Percentiles rank a stretch among this genome's conserved stretches.
Conservation (phyloP, 108 stramenopile species). For the Conticribra guillardii region DNA sequence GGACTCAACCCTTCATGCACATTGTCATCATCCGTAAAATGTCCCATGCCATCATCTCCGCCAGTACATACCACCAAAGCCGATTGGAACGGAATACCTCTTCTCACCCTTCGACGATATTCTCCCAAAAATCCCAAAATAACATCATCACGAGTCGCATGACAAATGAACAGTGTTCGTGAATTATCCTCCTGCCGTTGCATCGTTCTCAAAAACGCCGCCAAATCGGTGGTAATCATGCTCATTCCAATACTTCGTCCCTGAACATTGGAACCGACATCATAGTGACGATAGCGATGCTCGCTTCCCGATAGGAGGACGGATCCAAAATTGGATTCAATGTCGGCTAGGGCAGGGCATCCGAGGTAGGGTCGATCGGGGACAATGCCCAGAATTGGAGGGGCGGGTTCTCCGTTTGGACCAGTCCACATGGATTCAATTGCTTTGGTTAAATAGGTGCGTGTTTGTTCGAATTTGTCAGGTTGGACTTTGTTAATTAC, state of each 20-base stretch:
- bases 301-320: conserved; percentile 73
- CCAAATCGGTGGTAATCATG: conserved; percentile 82
- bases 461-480: conserved; percentile 82
- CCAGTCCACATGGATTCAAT: conserved; percentile 62
- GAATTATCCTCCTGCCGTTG: conserved; percentile 52
- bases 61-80: conserved; percentile 77
- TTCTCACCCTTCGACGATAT: conserved; percentile 52
- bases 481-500: conserved; percentile 91
- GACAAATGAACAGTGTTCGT: conserved; percentile 87
- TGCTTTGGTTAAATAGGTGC: conserved; percentile 66
- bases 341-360: conserved; percentile 76
- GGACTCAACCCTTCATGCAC: conserved; percentile 46
- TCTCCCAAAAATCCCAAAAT: conserved; percentile 86
- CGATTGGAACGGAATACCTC: conserved; percentile 53
- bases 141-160: conserved; percentile 84
- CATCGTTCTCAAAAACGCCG: conserved; percentile 84
- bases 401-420: conserved; percentile 51
- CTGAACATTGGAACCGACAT: conserved; percentile 50
- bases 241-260: conserved; percentile 65
- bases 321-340: conserved; percentile 76
- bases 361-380: conserved; percentile 91
- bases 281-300: conserved; percentile 82
- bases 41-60: conserved; percentile 54
- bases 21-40: conserved; percentile 45
- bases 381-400: conserved; percentile 87